phyloP scores from a whole-genome alignment of 352 stramenopile genomes.

The Phytophthora melonis region DNA sequence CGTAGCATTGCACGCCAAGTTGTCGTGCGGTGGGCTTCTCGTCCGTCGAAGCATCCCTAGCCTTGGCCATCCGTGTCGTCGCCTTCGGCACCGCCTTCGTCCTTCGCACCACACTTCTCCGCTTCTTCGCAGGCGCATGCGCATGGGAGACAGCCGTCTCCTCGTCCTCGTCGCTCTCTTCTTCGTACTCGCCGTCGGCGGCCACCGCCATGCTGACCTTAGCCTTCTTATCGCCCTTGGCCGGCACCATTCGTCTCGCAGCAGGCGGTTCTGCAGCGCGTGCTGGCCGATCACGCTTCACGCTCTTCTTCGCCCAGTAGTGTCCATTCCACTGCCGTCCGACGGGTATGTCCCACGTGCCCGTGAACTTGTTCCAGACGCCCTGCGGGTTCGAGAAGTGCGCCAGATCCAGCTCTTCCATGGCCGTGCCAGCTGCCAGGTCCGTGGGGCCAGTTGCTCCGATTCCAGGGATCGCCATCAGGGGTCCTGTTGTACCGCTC shows the following conservation, averaged over 20 bases:
- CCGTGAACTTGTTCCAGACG: neutral
- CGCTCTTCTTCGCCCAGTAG: neutral
- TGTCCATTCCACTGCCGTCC: neutral
- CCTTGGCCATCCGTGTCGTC: neutral
- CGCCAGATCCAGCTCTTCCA: neutral
- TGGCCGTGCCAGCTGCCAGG: neutral
- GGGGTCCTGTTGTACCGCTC: neutral
- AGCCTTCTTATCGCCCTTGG: neutral
- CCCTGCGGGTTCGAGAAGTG: neutral
- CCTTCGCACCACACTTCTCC: neutral
- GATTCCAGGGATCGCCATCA: neutral
- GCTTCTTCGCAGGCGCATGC: neutral
- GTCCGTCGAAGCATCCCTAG: neutral
- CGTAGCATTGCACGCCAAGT: neutral
- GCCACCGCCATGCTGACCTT: neutral
- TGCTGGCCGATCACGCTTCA: no score
- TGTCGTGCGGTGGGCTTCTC: neutral
- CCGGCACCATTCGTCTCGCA: neutral
- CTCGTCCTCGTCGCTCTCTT: neutral
- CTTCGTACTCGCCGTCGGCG: neutral
- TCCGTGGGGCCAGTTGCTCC: neutral
- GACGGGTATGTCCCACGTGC: neutral
- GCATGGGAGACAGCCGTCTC: neutral
- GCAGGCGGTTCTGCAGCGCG: neutral
- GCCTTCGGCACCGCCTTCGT: neutral